phyloP scores from a whole-genome alignment of 2,329 filamentous ascomycete species.

The Fusarium sp. region DNA sequence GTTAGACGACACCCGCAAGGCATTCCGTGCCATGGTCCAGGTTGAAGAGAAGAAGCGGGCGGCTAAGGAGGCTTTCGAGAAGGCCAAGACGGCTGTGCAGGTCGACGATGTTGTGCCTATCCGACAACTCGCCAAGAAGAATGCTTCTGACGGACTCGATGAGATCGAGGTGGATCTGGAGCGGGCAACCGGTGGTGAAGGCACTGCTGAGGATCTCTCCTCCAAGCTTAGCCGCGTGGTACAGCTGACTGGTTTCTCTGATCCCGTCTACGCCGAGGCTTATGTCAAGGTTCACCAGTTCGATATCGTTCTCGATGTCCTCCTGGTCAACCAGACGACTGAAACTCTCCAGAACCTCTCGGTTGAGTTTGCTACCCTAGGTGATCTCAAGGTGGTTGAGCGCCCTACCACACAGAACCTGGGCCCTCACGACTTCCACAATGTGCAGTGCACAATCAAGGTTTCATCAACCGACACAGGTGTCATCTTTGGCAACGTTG shows the following conservation, averaged over 20 bases:
- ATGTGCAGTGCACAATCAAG: conserved; percentile 98
- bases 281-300: conserved; percentile 99
- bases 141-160: conserved; percentile 82
- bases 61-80: conserved; percentile 92
- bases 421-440: conserved; percentile 95
- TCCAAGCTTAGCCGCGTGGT: conserved; percentile 97
- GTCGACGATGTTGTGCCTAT: conserved; percentile 96
- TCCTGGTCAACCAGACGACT: conserved; percentile 96
- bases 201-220: conserved; percentile 83
- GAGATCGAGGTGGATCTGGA: conserved; percentile 92
- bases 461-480: conserved; percentile 98
- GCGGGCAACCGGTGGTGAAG: conserved; percentile 92
- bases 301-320: conserved; percentile 95
- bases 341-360: conserved; percentile 97
- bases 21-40: conserved; percentile 96
- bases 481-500: conserved; percentile 98
- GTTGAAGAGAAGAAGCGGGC: conserved; percentile 97
- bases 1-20: conserved; percentile 93
- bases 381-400: conserved; percentile 97
- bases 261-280: conserved; percentile 97
- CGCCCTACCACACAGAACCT: conserved; percentile 96
- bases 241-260: conserved; percentile 97
- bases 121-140: conserved; percentile 93
- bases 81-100: conserved; percentile 93
- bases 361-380: conserved; percentile 97